Conservation (phyloP, 1,284 basidiomycete genomes). For the Athelia sp. region DNA sequence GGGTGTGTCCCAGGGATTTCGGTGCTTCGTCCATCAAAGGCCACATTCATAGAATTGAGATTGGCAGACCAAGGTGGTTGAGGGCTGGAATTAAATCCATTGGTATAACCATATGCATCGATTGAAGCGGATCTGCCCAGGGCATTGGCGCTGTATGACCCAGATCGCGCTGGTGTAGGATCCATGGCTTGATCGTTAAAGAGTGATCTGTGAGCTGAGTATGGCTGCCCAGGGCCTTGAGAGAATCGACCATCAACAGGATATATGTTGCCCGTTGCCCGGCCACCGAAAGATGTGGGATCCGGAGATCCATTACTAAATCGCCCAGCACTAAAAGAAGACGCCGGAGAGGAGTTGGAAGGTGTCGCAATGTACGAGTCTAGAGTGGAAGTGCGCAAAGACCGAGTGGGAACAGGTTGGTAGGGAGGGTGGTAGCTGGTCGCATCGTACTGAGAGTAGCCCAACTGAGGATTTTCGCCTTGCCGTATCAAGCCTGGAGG, state of each 20-base stretch:
- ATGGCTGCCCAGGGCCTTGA: conserved; percentile 24
- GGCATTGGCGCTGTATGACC: conserved; percentile 26
- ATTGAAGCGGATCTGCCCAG: conserved; percentile 29
- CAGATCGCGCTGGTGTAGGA: conserved; percentile 20
- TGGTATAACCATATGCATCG: conserved; percentile 40
- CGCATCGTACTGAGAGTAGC: conserved; percentile 31
- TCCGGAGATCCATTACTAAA: conserved; percentile 68
- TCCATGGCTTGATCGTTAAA: conserved; percentile 31
- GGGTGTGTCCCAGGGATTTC: too few relatives aligned
- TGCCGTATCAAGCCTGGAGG: conserved; percentile 53
- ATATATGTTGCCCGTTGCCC: conserved; percentile 33
- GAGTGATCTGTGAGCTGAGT: conserved; percentile 24
- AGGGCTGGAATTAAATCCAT: conserved; percentile 21
- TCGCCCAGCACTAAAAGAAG: conserved; percentile 58
- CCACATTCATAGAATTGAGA: conserved; percentile 15
- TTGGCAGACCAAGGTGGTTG: conserved; percentile 33
- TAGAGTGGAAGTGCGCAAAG: conserved; percentile 50
- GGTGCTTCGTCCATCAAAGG: conserved; percentile 10
- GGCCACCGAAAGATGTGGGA: conserved; percentile 48
- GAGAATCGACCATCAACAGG: conserved; percentile 19
- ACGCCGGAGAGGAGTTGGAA: conserved; percentile 57
- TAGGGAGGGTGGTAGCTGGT: conserved; percentile 42
- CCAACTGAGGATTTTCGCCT: conserved; percentile 39
- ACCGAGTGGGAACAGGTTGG: conserved; percentile 60
- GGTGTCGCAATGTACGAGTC: conserved; percentile 52